Percentiles rank a stretch among this genome's conserved stretches.
Conservation (phyloP, 257 asterid genomes). For the Solanum clarkiae region DNA sequence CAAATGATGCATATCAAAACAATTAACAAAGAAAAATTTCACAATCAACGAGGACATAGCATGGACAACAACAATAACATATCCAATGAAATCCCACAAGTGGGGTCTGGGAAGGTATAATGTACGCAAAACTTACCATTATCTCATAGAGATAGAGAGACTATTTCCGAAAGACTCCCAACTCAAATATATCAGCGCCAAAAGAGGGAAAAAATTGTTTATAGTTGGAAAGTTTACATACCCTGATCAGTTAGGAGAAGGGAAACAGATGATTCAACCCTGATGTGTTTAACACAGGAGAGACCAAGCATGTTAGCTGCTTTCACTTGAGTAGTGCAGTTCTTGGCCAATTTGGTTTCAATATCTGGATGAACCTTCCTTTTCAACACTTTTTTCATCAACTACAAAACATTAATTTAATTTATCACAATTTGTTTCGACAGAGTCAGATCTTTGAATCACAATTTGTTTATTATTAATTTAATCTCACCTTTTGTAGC, state of each 20-base stretch:
- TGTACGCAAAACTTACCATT: too few relatives aligned
- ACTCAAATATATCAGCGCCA: too few relatives aligned
- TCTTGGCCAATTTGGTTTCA: conserved; percentile 9
- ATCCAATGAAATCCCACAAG: too few relatives aligned
- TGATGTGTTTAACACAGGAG: background rate
- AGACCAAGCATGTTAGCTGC: conserved; percentile 3
- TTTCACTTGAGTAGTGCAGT: background rate
- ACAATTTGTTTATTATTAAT: background rate
- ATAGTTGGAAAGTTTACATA: background rate
- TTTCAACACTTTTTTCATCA: conserved; percentile 54
- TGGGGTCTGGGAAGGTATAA: too few relatives aligned
- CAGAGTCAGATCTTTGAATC: background rate
- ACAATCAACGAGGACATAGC: too few relatives aligned
- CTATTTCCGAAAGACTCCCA: too few relatives aligned
- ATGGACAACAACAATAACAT: too few relatives aligned
- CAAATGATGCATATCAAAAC: too few relatives aligned
- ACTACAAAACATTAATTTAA: conserved; percentile 8
- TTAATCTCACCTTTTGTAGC: conserved; percentile 40
- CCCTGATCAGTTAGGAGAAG: conserved; percentile 34
- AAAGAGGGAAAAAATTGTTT: background rate
- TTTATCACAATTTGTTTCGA: too few relatives aligned
- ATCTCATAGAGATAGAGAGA: too few relatives aligned
- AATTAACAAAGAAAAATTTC: too few relatives aligned
- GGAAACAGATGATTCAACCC: conserved; percentile 20
- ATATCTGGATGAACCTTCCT: conserved; percentile 62